A percentile compares a stretch with the other conserved stretches of the same genome.
These are phyloP conservation scores for Saccharomycopsis fermentans DNA, from an alignment of 805 yeast genomes.

Conservation along the genomic window DNA sequence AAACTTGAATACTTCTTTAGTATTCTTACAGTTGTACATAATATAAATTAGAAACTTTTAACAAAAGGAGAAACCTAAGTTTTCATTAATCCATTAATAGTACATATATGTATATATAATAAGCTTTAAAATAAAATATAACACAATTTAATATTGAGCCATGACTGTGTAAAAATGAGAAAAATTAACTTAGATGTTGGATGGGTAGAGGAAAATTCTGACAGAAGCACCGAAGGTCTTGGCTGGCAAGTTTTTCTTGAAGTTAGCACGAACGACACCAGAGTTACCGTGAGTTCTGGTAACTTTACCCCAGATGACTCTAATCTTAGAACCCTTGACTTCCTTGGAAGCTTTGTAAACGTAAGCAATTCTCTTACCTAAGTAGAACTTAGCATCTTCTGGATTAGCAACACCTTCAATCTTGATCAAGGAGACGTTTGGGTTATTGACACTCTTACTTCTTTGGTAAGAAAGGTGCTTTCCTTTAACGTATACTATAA, in stretches of 20 bases:
- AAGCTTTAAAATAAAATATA: neutral
- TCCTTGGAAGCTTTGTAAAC: conserved; percentile 98
- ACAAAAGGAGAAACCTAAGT: conserved; percentile 8
- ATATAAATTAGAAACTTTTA: neutral
- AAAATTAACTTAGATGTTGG: conserved; percentile 72
- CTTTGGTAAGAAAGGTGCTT: conserved; percentile 99
- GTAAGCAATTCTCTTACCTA: conserved; percentile 98
- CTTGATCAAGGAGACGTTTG: conserved; percentile 92
- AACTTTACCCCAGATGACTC: conserved; percentile 99
- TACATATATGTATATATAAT: conserved; percentile 6
- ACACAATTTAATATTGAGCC: neutral
- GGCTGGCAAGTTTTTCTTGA: conserved; percentile 98
- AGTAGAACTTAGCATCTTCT: conserved; percentile 96
- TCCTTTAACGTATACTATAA: conserved; percentile 96
- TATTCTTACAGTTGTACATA: neutral
- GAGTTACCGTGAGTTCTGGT: conserved; percentile 98
- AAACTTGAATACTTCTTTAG: no score
- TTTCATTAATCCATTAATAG: conserved; percentile 12
- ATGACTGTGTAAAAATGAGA: conserved; percentile 1
- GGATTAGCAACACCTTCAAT: conserved; percentile 91
- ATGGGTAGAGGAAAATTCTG: conserved; percentile 99
- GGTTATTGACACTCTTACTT: conserved; percentile 96
- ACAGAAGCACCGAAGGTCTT: conserved; percentile 99
- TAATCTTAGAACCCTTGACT: conserved; percentile 96
- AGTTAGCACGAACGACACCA: conserved; percentile 97